Base-by-base conservation (phyloP, 352 stramenopile species). In the Thraustochytrium sp. region DNA sequence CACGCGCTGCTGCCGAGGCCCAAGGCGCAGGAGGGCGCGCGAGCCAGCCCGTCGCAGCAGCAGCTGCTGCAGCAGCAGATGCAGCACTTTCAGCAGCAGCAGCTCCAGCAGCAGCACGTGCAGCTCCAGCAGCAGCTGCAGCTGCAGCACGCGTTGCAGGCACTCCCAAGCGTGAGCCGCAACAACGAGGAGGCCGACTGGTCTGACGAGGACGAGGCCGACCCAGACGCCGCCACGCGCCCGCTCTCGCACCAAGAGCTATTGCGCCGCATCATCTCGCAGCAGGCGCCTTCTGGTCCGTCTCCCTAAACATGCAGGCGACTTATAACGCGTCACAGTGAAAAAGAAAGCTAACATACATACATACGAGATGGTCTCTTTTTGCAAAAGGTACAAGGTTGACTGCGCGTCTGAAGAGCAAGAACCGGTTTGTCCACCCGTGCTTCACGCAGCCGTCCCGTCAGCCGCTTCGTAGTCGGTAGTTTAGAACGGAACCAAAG, bases 181-280 rank as follows among this genome's bases (percentile, higher is more conserved):
- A 72, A 38, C 9, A 16, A 9, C 21, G 16, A 38, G 9, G 59
- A 46, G 4, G 59, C 8, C 16, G 59, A 46, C 36, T 72, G 59
- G 59, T 72, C 59, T 44, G 59, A 72, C 26, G n/a, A n/a, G n/a
- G 59, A 72, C 29, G 59, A 72, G n/a, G n/a, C n/a, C 16, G 48
- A 55, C 48, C 48, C 48, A 55, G 48, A 55, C 48, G 18, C 48
- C n/a, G 18, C 18, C 48, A 18, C 48, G 48, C 48, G 48, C 48
- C 59, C 59, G 8, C 59, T 72, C 9, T 72, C 59, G 9, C 59
- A 72, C 59, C 59, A 72, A 72, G 59, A 72, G 59, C 59, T 72
- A 5, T 29, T 72, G 21, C 36, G 40, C 1, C 34, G 59, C 9
- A 72, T 72, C 9, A 72, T 29, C 26, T 16, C 59, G 1, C 59